phyloP scores from a whole-genome alignment of 75 land plant genomes.

The Sequoiadendron giganteum region DNA sequence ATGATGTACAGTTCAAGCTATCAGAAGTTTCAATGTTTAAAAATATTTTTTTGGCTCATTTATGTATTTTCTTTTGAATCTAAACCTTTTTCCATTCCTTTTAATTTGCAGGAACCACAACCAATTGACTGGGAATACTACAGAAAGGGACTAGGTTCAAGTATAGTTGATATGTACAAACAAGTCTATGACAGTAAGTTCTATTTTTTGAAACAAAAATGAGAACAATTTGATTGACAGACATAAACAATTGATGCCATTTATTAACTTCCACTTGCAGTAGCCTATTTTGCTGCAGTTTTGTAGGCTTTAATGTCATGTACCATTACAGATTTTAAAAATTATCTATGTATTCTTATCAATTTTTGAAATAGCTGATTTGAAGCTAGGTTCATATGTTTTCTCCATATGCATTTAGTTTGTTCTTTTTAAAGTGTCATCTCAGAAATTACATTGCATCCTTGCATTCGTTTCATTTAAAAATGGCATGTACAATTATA shows the following conservation, averaged over 20 bases:
- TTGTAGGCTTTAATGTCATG: neutral
- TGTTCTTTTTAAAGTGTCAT: neutral
- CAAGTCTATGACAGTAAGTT: slow-evolving; percentile 67
- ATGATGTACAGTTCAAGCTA: neutral
- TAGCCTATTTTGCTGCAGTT: neutral
- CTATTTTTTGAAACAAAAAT: slow-evolving; percentile 1
- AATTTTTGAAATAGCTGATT: neutral
- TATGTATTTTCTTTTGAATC: neutral
- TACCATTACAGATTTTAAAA: neutral
- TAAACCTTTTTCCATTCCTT: neutral
- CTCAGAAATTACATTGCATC: neutral
- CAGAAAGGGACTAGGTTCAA: slow-evolving; percentile 62
- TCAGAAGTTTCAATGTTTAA: neutral
- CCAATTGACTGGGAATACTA: slow-evolving; percentile 86
- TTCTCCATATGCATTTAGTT: neutral
- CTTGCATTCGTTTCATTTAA: neutral
- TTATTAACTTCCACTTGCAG: neutral
- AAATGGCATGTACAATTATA: neutral
- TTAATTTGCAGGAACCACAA: slow-evolving; percentile 58
- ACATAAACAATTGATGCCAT: neutral
- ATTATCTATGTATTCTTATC: neutral
- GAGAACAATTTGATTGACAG: neutral
- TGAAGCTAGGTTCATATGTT: neutral
- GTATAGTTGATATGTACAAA: slow-evolving; percentile 72
- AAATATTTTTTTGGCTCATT: neutral